phyloP scores from a whole-genome alignment of 2,329 filamentous ascomycete species.

The Biscogniauxia mediterranea region DNA sequence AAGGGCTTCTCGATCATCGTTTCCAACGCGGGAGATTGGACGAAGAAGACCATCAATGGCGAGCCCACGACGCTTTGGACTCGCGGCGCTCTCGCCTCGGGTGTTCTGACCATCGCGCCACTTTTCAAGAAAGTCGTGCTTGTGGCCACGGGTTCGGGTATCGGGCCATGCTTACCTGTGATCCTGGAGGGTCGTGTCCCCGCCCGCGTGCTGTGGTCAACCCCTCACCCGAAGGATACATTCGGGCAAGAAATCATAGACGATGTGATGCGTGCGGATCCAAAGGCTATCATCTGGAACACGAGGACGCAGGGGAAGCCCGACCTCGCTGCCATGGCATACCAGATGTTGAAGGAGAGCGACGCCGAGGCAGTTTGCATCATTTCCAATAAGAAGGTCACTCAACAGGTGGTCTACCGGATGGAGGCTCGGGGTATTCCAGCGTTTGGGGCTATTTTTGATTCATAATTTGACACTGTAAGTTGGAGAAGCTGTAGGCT shows the following conservation, averaged over 20 bases:
- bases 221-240: conserved; percentile 58
- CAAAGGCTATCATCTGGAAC: conserved; percentile 65
- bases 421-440: conserved; percentile 64
- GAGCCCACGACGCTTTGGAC: conserved; percentile 65
- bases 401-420: conserved; percentile 65
- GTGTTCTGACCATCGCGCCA: conserved; percentile 65
- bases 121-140: conserved; percentile 65
- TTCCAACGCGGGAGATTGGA: conserved; percentile 77
- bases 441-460: conserved; percentile 71
- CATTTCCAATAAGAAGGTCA: conserved; percentile 68
- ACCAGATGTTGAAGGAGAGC: conserved; percentile 55
- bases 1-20: conserved; percentile 66
- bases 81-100: conserved; percentile 64
- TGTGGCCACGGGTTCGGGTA: conserved; percentile 71
- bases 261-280: conserved; percentile 56
- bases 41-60: conserved; percentile 57
- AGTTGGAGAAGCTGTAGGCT: no score
- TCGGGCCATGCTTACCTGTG: conserved; percentile 51
- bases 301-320: conserved; percentile 58
- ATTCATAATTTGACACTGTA: conserved; percentile 9
- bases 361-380: conserved; percentile 69
- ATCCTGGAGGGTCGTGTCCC: conserved; percentile 41
- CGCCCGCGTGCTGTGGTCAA: conserved; percentile 68
- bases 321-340: conserved; percentile 49
- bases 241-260: conserved; percentile 59